Base-by-base conservation (phyloP, 2,329 filamentous ascomycete genomes). In the Tolypocladium pustulatum region DNA sequence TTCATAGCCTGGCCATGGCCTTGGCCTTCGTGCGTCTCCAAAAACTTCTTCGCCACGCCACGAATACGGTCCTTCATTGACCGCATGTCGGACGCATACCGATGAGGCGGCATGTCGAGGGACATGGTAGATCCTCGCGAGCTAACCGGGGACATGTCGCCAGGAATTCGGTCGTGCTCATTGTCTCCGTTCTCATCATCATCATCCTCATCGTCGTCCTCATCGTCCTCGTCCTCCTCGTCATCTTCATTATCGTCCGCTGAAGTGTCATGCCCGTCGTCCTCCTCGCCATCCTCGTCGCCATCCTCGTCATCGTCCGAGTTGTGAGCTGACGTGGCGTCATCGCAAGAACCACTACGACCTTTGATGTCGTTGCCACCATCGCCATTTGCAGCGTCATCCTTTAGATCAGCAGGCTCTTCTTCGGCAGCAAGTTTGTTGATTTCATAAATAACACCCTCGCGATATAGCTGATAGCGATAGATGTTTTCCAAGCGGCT, bases 401-500 rank as follows among this genome's bases (percentile, higher is more conserved):
- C 59, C 22, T 55, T 46, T 17, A 56, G 25, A 36, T 56, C 57
- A n/a, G 22, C 43, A 52, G 53, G 55, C 10, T 71, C 65, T 56
- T 81, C 76, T 56, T 78, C 72, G 56, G 74, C 80, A 0, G 91
- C 87, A 37, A 99, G 78, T 68, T 91, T 93, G 36, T 85, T 81
- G 56, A 99, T 95, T 71, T 99, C 93, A 1, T 88, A 81, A 65
- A 97, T 92, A 51, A 99, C 94, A 40, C 94, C 94, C 74, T 99
- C 95, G 0, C 94, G 89, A 69, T 99, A 96, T 65, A 99, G 93
- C 66, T 99, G 95, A 67, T 97, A 96, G 32, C 90, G 87, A 69
- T 99, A 99, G 36, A 97, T 89, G 27, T 87, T 81, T 62, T 92
- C 90, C 7, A 99, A 78, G 22, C 95, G 86, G 66, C 86, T 87